A percentile compares a stretch with the other conserved stretches of the same genome.
phyloP scores from a whole-genome alignment of 1,284 basidiomycete species.

The Ganoderma sinense region DNA sequence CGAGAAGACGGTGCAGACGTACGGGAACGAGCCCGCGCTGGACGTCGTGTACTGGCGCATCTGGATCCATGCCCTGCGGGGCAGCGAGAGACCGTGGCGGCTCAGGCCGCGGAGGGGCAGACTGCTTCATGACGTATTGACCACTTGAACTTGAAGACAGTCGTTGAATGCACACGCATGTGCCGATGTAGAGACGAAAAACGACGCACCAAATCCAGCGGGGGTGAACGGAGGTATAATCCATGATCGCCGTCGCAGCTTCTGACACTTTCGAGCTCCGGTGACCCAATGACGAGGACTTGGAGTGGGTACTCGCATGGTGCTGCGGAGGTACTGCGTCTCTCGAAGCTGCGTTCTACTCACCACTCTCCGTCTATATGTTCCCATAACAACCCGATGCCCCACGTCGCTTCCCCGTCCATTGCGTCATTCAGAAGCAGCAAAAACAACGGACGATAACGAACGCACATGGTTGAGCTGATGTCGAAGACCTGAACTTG shows the following conservation, averaged over 20 bases:
- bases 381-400: too few relatives aligned
- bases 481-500: neutral
- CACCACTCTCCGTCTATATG: neutral
- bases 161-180: too few relatives aligned
- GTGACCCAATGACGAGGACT: neutral
- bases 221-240: neutral
- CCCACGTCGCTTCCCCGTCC: too few relatives aligned
- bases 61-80: constrained; percentile 23
- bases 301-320: neutral
- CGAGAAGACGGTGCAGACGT: constrained; percentile 21
- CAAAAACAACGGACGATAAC: neutral
- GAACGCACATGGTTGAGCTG: neutral
- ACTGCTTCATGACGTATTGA: too few relatives aligned
- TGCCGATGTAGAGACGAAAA: too few relatives aligned
- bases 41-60: constrained; percentile 26
- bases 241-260: neutral
- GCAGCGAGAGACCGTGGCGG: neutral
- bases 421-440: too few relatives aligned
- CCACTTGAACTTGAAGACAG: too few relatives aligned
- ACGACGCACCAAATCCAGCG: too few relatives aligned
- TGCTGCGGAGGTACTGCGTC: neutral
- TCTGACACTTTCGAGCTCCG: neutral
- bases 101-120: too few relatives aligned
- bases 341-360: neutral
- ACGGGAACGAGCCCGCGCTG: constrained; percentile 30